Conservation (phyloP, 768 basidiomycete species). For the Suillus clintonianus region DNA sequence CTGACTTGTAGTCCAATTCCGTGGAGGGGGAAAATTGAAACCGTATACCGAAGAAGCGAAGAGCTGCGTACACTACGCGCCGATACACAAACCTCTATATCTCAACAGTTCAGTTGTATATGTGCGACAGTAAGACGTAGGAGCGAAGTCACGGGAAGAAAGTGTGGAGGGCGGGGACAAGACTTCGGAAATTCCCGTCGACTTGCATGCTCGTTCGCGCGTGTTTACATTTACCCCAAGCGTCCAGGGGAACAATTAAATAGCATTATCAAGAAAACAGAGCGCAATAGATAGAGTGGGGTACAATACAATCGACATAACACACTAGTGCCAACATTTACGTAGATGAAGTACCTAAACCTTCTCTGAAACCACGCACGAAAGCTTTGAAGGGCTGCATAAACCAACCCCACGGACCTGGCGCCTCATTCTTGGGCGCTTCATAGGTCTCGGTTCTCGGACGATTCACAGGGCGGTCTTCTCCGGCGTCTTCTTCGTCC, state of each 20-base stretch:
- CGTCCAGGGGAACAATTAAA: neutral
- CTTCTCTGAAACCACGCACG: constrained; percentile 67
- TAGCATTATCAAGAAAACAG: constrained; percentile 8
- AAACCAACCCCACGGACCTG: constrained; percentile 59
- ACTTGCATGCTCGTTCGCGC: constrained; percentile 16
- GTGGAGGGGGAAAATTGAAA: constrained; percentile 7
- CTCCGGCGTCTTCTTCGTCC: constrained; percentile 43
- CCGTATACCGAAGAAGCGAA: constrained; percentile 6
- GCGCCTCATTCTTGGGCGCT: constrained; percentile 45
- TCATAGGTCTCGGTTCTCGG: constrained; percentile 49
- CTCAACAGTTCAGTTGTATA: constrained; percentile 4
- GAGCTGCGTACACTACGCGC: constrained; percentile 14
- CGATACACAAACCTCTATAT: constrained; percentile 10
- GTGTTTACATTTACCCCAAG: constrained; percentile 3
- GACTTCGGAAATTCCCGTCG: constrained; percentile 31
- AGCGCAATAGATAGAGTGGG: constrained; percentile 12
- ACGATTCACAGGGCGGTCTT: constrained; percentile 51
- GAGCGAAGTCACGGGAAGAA: constrained; percentile 18
- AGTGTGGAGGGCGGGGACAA: constrained; percentile 8
- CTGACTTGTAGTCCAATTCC: constrained; percentile 2
- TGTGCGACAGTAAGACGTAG: constrained; percentile 9
- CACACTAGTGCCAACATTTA: constrained; percentile 14
- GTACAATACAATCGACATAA: neutral
- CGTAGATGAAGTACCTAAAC: constrained; percentile 34
- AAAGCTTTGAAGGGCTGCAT: constrained; percentile 64